Evolutionary conservation across 805 yeast species (phyloP).

Genomic region (Brettanomyces sp.): DNA sequence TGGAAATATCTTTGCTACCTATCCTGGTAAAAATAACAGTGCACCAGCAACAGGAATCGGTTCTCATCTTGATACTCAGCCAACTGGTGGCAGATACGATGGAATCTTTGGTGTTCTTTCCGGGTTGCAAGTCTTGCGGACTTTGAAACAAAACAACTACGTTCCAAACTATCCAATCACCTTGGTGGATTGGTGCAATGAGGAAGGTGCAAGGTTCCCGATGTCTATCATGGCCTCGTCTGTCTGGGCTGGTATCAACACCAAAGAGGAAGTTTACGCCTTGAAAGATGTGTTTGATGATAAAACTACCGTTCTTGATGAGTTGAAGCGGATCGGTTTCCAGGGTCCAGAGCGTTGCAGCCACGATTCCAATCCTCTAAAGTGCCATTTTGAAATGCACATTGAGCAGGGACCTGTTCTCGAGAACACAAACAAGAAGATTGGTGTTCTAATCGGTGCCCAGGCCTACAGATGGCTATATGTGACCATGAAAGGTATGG

Average conservation of each 20-base stretch:
- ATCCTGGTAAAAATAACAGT: constrained; percentile 41
- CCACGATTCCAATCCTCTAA: constrained; percentile 41
- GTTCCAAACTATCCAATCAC: constrained; percentile 59
- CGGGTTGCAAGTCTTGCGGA: constrained; percentile 56
- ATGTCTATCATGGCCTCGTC: constrained; percentile 54
- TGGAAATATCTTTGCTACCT: constrained; percentile 62
- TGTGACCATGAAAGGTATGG: constrained; percentile 45
- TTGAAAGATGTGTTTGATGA: constrained; percentile 46
- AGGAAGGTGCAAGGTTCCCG: constrained; percentile 71
- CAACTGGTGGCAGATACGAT: constrained; percentile 68
- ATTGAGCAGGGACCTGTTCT: constrained; percentile 70
- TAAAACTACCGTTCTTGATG: constrained; percentile 38
- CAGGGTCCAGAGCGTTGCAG: constrained; percentile 40
- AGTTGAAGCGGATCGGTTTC: constrained; percentile 51
- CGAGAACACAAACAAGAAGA: constrained; percentile 41
- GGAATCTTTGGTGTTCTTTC: constrained; percentile 61
- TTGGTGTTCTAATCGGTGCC: constrained; percentile 57
- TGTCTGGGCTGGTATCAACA: constrained; percentile 49
- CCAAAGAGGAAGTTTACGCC: constrained; percentile 38
- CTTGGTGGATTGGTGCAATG: constrained; percentile 61
- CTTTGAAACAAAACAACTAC: constrained; percentile 47
- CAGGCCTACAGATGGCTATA: constrained; percentile 59
- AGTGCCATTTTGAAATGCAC: constrained; percentile 64
- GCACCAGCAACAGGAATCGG: constrained; percentile 55
- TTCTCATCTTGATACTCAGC: constrained; percentile 67